Evolutionary conservation across 768 basidiomycete genomes (phyloP).

Genomic region (Pleurotus salmoneostramineus): DNA sequence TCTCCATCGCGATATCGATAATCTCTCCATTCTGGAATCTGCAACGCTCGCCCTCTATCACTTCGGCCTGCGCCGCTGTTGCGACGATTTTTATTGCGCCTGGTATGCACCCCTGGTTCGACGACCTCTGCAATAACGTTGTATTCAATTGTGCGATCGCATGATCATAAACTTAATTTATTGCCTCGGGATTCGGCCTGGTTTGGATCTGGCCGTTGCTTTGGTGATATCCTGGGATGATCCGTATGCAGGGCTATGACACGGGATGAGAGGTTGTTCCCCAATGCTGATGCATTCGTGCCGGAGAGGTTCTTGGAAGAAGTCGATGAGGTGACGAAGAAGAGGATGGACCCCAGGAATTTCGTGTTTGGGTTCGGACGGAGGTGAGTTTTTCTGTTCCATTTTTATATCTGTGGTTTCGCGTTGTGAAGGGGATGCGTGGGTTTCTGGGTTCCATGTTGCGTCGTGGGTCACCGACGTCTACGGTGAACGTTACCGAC

Average conservation of each 20-base stretch:
- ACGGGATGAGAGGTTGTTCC: conserved; percentile 23
- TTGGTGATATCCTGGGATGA: not conserved
- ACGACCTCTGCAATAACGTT: not conserved
- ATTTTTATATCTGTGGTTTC: conserved; percentile 10
- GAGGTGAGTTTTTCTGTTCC: conserved; percentile 21
- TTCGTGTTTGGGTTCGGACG: conserved; percentile 40
- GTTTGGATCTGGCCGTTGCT: not conserved
- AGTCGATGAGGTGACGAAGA: conserved; percentile 21
- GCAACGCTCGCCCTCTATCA: too few species aligned
- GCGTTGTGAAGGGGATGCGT: too few species aligned
- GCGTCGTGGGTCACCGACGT: not conserved
- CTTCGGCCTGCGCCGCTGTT: too few species aligned
- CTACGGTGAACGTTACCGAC: not conserved
- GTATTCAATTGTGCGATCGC: not conserved
- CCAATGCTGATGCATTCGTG: conserved; percentile 27
- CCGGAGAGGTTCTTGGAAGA: conserved; percentile 31
- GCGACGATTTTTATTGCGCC: too few species aligned
- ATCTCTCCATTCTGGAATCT: too few species aligned
- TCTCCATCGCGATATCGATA: not conserved
- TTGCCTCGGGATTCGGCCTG: not conserved
- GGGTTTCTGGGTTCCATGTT: too few species aligned
- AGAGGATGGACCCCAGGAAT: conserved; percentile 17
- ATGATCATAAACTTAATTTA: not conserved
- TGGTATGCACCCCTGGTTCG: not conserved
- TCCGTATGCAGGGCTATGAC: conserved; percentile 23